Base-by-base conservation (phyloP, 2,329 filamentous ascomycete genomes). In the Colletotrichum limetticola region DNA sequence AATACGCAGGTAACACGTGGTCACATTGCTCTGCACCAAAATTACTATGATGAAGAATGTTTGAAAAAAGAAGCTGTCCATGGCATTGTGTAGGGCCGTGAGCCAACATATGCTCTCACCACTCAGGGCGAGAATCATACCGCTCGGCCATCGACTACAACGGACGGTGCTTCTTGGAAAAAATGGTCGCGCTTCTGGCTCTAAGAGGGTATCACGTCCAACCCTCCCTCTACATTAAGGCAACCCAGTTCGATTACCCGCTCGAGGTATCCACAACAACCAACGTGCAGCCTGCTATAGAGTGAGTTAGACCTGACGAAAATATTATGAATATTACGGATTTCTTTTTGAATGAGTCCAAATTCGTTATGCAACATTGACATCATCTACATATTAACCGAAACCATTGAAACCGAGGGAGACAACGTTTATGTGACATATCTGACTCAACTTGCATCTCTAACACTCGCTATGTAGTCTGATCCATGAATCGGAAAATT, bases 371-470 rank as follows among this genome's bases (percentile, higher is more conserved):
- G 42, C 19, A n/a, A n/a, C 19, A 49, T 7, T 49, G 7, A 6
- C 3, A 1, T 11, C 1, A n/a, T 22, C 8, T 19, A 3, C 6
- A 11, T 8, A 4, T 11, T 8, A n/a, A 49, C 19, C 3, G 8
- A 49, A n/a, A 7, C 5, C 8, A 49, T 49, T 22, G 3, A 19
- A 16, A 19, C 16, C 1, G 3, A 49, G 7, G 3, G 42, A 49
- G 42, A 2, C 0, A n/a, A 4, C 19, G 19, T 9, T 3, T 49
- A 2, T n/a, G 7, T n/a, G 42, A 3, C 4, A 2, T 4, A 4
- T n/a, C 42, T 11, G 3, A 22, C 7, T 49, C 19, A 22, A 49
- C 42, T 7, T 42, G 2, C 1, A 19, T 3, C 9, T 6, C 5
- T 1, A 42, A 0, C 37, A 6, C 16, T 1, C 7, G 16, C 42